Conservation (phyloP, 176 grass and related monocot species). For the Thalia dealbata region DNA sequence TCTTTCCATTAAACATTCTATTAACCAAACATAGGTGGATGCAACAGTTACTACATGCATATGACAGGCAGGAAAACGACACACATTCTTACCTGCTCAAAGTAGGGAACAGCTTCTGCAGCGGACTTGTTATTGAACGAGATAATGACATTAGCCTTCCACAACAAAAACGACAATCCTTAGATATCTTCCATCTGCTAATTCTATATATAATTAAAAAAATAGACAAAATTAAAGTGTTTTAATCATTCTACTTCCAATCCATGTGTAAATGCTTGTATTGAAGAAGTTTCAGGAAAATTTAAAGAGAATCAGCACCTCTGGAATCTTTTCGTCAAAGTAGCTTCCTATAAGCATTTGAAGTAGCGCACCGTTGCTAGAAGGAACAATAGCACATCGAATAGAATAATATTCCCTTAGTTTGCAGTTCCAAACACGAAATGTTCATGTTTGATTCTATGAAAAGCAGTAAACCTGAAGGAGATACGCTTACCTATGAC, state of each 20-base stretch:
- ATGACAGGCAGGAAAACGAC: constrained; percentile 3
- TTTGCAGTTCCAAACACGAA: not conserved
- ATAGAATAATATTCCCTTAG: not conserved
- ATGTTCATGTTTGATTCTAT: not conserved
- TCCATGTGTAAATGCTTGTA: not conserved
- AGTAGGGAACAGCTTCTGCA: constrained; percentile 90
- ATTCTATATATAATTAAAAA: not conserved
- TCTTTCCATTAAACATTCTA: not conserved
- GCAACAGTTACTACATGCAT: not conserved
- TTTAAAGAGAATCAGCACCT: constrained; percentile 29
- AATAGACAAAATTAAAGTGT: not conserved
- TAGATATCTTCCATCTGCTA: not conserved
- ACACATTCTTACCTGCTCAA: constrained; percentile 64
- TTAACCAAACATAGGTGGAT: not conserved
- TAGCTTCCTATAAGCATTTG: constrained; percentile 88
- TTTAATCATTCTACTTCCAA: not conserved
- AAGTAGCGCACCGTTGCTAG: constrained; percentile 89
- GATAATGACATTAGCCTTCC: constrained; percentile 80
- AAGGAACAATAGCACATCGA: constrained; percentile 2
- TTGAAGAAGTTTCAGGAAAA: not conserved
- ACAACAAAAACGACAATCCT: constrained; percentile 22
- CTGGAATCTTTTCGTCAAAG: constrained; percentile 68
- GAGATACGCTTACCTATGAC: constrained; percentile 47
- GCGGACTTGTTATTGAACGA: constrained; percentile 92
- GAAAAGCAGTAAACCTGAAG: not conserved